phyloP scores from a whole-genome alignment of 768 basidiomycete species.

The Psilocybe tampanensis region DNA sequence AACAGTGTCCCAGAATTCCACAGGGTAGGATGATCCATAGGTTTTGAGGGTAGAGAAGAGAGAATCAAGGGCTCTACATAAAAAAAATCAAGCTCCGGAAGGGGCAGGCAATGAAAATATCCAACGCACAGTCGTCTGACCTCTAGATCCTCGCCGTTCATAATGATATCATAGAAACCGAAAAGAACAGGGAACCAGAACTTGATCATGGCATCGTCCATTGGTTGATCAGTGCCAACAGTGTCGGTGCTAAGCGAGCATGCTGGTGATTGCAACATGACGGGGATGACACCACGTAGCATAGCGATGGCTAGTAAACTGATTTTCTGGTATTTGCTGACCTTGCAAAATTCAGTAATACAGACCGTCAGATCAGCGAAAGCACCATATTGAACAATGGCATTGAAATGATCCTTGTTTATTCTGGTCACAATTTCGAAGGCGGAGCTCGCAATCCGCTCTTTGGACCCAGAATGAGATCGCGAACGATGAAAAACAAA shows the following conservation, averaged over 20 bases:
- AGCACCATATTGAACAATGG: conserved; percentile 91
- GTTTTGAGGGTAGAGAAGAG: conserved; percentile 92
- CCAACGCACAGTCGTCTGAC: conserved; percentile 86
- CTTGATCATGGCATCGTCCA: conserved; percentile 89
- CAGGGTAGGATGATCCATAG: conserved; percentile 81
- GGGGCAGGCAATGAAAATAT: neutral
- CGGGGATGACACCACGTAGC: conserved; percentile 90
- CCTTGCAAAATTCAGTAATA: conserved; percentile 99
- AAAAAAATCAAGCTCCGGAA: conserved; percentile 1
- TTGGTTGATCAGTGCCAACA: conserved; percentile 33
- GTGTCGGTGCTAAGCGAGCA: conserved; percentile 38
- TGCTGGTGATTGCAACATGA: conserved; percentile 86
- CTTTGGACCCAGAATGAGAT: conserved; percentile 38
- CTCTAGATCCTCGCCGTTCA: conserved; percentile 99
- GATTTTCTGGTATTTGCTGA: conserved; percentile 99
- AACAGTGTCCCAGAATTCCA: conserved; percentile 97
- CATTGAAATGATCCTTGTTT: conserved; percentile 86
- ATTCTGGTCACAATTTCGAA: conserved; percentile 95
- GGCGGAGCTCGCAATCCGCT: conserved; percentile 89
- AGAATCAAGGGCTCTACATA: conserved; percentile 87
- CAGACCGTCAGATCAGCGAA: conserved; percentile 97
- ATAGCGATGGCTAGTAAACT: conserved; percentile 95
- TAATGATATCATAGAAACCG: conserved; percentile 99
- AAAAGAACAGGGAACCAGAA: conserved; percentile 98
- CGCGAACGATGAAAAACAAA: neutral